Evolutionary conservation across 208 protist species (phyloP), one percentile per base, ranked within the genome.

Genomic region (Jaenimonas drosophilae): DNA sequence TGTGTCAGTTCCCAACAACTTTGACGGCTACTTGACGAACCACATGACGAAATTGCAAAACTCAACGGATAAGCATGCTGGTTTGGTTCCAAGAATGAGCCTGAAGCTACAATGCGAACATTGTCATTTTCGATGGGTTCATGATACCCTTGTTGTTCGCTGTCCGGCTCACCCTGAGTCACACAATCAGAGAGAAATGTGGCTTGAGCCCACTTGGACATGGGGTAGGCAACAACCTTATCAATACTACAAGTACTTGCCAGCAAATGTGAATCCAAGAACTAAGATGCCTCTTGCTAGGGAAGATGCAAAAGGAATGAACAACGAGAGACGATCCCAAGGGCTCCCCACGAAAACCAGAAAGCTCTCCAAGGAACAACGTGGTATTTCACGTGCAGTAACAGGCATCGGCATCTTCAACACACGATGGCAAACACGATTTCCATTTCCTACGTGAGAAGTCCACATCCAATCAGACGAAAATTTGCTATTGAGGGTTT

Each of bases 231-330:
- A 91, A 53, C 82, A 88, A 51, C 82, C 82, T 5, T 85, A 69
- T 44, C 55, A 88, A 38, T 91, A 86, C 64, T 83, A 85, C 58
- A 85, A 83, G 49, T 88, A 91, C 59, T 62, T 91, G 65, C 74
- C 77, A 0, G 54, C 62, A 24, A 79, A 74, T 26, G 73, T 70
- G 30, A 86, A 88, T 43, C 82, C 82, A 17, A 69, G 82, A 20
- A 91, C 82, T 12, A 49, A 55, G 6, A 84, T 84, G 76, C 66
- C 40, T 0, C 30, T 91, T 16, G 77, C 82, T 0, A 64, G 82
- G 16, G 82, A 91, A 61, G 77, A 82, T 43, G 77, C 82, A 3
- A 79, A 73, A 25, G 59, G 72, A 9, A 91, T 91, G 82, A 91
- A 91, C 59, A 91, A 87, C 49, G 82, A 91, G 59, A 60, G 77